phyloP scores from a whole-genome alignment of 306 rosid genomes.

The Malus domestica region ASM211411v1 NC_041804.1:24204001-24204500 shows the following conservation, averaged over 20 bases:
- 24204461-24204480: not conserved
- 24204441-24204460: not conserved
- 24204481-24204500: not conserved
- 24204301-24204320: not conserved
- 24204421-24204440: not conserved
- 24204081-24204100: not conserved
- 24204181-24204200: too few relatives aligned
- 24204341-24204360: not conserved
- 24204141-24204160: too few relatives aligned
- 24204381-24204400: not conserved
- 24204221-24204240: not conserved
- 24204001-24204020: not conserved
- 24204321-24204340: not conserved
- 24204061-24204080: not conserved
- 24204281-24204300: not conserved
- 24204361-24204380: not conserved
- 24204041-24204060: not conserved
- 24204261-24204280: not conserved
- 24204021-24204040: not conserved
- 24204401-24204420: conserved; percentile 3
- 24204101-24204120: not conserved
- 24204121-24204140: not conserved
- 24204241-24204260: not conserved
- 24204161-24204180: too few relatives aligned
- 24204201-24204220: too few relatives aligned